phyloP scores from a whole-genome alignment of 208 protist genomes.

The Trypanosomatidae sp. region DNA sequence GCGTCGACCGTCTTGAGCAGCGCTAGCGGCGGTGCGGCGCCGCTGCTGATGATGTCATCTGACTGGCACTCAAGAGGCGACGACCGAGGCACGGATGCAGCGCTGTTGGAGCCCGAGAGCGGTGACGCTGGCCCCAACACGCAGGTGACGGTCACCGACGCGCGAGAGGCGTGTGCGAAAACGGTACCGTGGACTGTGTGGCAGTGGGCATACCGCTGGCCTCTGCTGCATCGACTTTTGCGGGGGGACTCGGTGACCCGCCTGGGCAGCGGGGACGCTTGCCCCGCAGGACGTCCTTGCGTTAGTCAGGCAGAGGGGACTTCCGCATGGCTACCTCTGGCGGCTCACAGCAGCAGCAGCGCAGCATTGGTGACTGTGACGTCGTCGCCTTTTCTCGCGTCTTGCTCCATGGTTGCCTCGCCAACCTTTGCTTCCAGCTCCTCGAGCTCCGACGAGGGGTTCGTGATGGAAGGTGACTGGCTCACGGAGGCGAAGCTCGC shows the following conservation, averaged over 20 bases:
- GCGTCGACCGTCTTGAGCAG: conserved; percentile 11
- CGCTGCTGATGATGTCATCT: conserved; percentile 4
- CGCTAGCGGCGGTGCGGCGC: conserved; percentile 1
- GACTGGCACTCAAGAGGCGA: not conserved
- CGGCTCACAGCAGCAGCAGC: not conserved
- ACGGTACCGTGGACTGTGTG: conserved; percentile 84
- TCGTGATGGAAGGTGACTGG: conserved; percentile 28
- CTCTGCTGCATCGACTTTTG: conserved; percentile 24
- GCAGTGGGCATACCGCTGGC: conserved; percentile 87
- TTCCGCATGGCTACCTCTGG: conserved; percentile 21
- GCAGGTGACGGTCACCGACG: conserved; percentile 43
- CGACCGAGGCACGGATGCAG: not conserved
- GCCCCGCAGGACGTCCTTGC: not conserved
- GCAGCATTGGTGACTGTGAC: not conserved
- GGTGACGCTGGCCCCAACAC: conserved; percentile 19
- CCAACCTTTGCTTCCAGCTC: conserved; percentile 13
- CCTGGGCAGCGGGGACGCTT: not conserved
- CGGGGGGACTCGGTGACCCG: not conserved
- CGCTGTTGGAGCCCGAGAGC: conserved; percentile 13
- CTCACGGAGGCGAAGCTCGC: conserved; percentile 21
- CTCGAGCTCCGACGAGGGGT: conserved; percentile 26
- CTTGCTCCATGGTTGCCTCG: not conserved
- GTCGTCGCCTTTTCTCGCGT: not conserved
- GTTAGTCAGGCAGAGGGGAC: conserved; percentile 12
- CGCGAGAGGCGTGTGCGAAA: conserved; percentile 45